These are phyloP conservation scores for Datura wrightii DNA, from an alignment of 257 asterid species.

Conservation along the genomic window DNA sequence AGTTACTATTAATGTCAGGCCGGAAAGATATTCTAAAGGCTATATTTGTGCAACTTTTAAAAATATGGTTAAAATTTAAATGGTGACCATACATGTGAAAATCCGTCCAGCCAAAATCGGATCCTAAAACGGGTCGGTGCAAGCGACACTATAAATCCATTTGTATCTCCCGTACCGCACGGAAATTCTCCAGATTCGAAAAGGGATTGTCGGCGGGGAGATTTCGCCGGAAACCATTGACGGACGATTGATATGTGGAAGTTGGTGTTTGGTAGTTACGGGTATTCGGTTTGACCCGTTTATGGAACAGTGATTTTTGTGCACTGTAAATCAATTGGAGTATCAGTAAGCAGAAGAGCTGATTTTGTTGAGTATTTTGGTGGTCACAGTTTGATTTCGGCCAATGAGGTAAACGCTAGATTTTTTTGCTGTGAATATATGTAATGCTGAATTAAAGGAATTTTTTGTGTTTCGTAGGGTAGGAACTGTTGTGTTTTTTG, in stretches of 20 bases:
- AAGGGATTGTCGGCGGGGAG: background rate
- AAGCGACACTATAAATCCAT: background rate
- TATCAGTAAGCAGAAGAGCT: conserved; percentile 14
- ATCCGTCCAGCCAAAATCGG: background rate
- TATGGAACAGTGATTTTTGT: background rate
- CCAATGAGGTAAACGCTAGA: conserved; percentile 2
- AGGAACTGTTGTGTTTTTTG: too few species aligned
- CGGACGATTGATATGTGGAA: background rate
- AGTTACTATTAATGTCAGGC: too few species aligned
- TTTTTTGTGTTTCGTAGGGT: background rate
- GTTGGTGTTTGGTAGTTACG: background rate
- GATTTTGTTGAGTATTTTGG: background rate
- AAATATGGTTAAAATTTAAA: background rate
- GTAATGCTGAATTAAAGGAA: background rate
- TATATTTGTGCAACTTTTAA: background rate
- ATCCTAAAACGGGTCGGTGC: conserved; percentile 21
- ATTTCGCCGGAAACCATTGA: background rate
- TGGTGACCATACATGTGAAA: background rate
- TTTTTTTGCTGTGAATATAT: background rate
- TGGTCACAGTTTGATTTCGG: background rate
- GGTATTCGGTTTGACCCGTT: background rate
- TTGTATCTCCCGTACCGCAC: background rate
- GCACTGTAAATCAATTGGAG: background rate
- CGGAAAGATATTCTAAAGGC: too few species aligned
- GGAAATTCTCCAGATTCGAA: background rate